phyloP scores from a whole-genome alignment of 2,329 filamentous ascomycete species.

The Ophiocordyceps camponoti-saundersi region DNA sequence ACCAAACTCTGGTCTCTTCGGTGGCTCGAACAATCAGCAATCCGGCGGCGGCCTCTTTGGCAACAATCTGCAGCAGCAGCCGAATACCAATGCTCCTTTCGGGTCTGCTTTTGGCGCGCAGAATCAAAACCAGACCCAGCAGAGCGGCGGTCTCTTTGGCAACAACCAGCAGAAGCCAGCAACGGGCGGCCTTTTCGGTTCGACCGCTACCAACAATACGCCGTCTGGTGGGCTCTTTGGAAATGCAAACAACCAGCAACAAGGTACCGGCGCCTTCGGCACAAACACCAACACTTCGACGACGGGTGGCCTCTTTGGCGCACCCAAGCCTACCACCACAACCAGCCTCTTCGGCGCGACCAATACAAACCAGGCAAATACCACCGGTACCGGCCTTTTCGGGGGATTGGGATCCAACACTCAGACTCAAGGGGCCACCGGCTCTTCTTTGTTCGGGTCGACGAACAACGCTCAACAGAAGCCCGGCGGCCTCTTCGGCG shows the following conservation, averaged over 20 bases:
- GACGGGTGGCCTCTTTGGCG: constrained; percentile 21
- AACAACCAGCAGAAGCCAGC: constrained; percentile 22
- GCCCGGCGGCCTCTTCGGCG: constrained; percentile 35
- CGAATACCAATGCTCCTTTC: constrained; percentile 8
- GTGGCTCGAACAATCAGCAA: constrained; percentile 13
- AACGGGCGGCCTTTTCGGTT: constrained; percentile 19
- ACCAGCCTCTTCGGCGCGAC: constrained; percentile 23
- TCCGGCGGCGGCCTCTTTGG: constrained; percentile 29
- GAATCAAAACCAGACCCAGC: constrained; percentile 10
- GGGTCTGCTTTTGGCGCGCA: constrained; percentile 20
- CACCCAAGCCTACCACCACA: constrained; percentile 15
- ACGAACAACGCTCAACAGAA: constrained; percentile 18
- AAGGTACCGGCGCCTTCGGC: constrained; percentile 17
- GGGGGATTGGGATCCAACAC: constrained; percentile 20
- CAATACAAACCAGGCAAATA: constrained; percentile 16
- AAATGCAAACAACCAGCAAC: constrained; percentile 22
- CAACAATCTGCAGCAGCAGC: constrained; percentile 14
- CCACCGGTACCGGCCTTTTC: constrained; percentile 25
- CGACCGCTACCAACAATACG: constrained; percentile 6
- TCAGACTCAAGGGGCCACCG: constrained; percentile 17
- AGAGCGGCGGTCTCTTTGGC: constrained; percentile 26
- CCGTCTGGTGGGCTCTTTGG: constrained; percentile 27
- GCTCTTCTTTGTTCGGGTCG: constrained; percentile 32
- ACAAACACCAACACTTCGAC: constrained; percentile 12
- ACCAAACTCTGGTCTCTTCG: constrained; percentile 22